Percentiles rank a stretch among this genome's conserved stretches.
These are phyloP conservation scores for Fusarium compactum DNA, from an alignment of 2,329 filamentous ascomycete species.

Conservation along the genomic window DNA sequence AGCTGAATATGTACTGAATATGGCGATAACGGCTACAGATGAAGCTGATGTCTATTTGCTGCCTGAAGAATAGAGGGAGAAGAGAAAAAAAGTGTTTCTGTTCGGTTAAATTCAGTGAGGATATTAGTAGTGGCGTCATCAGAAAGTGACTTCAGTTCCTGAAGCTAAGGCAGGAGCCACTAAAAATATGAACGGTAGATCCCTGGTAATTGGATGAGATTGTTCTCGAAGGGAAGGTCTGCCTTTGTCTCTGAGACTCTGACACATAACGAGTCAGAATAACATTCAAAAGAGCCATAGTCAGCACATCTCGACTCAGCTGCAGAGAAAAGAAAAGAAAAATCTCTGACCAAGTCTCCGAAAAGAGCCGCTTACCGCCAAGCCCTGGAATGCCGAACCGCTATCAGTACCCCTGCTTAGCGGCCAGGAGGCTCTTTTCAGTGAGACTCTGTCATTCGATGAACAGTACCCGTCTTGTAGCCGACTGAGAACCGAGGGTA, in stretches of 20 bases:
- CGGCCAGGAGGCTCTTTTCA: conserved; percentile 19
- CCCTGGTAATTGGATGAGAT: conserved; percentile 6
- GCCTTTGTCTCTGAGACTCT: background rate
- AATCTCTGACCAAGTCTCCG: background rate
- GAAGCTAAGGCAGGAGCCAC: background rate
- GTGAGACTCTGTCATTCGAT: conserved; percentile 6
- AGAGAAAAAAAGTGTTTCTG: background rate
- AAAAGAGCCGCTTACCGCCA: conserved; percentile 35
- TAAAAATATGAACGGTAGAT: background rate
- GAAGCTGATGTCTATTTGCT: too few species aligned
- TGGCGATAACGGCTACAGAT: background rate
- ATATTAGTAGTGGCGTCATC: conserved; percentile 19
- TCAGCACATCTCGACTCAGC: background rate
- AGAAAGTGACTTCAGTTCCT: conserved; percentile 14
- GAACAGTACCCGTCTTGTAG: conserved; percentile 26
- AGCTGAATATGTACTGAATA: background rate
- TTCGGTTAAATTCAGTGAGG: background rate
- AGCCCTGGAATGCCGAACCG: conserved; percentile 16
- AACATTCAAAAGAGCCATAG: background rate
- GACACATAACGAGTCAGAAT: conserved; percentile 6
- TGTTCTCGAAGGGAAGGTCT: conserved; percentile 28
- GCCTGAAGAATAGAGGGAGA: too few species aligned
- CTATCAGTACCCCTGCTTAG: conserved; percentile 26
- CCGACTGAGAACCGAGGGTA: conserved; percentile 46
- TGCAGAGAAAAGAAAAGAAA: background rate